These are phyloP conservation scores for Boletus reticuloceps DNA, from an alignment of 768 basidiomycete genomes.

Conservation along the genomic window DNA sequence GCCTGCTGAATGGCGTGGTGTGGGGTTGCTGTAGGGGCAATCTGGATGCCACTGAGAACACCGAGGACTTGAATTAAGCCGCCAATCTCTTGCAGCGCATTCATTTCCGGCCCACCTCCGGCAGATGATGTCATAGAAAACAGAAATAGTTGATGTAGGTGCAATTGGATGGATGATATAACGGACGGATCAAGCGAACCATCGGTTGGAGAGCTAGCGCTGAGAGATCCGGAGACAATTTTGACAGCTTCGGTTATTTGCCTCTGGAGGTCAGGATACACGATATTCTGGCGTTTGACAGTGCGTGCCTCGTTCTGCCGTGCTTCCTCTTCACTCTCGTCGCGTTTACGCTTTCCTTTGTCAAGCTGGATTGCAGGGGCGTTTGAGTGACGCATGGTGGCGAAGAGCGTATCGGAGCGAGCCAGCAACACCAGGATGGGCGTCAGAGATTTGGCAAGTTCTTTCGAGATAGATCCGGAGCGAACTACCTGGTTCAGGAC, in stretches of 20 bases:
- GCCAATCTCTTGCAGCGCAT: slow-evolving; percentile 68
- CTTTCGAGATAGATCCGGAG: slow-evolving; percentile 48
- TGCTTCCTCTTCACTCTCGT: slow-evolving; percentile 40
- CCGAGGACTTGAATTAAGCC: slow-evolving; percentile 83
- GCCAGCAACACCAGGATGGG: slow-evolving; percentile 64
- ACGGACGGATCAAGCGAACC: slow-evolving; percentile 53
- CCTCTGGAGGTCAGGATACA: slow-evolving; percentile 47
- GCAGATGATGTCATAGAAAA: slow-evolving; percentile 73
- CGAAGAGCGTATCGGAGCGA: slow-evolving; percentile 63
- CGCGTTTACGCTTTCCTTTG: slow-evolving; percentile 75
- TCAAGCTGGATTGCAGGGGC: slow-evolving; percentile 61
- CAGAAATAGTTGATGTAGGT: slow-evolving; percentile 74
- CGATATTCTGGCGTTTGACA: slow-evolving; percentile 47
- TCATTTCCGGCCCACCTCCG: slow-evolving; percentile 49
- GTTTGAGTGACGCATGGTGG: slow-evolving; percentile 60
- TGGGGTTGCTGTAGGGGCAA: slow-evolving; percentile 40
- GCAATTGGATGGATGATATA: slow-evolving; percentile 68
- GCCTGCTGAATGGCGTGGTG: slow-evolving; percentile 24
- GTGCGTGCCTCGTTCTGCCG: slow-evolving; percentile 25
- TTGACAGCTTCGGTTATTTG: slow-evolving; percentile 63
- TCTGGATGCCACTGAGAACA: slow-evolving; percentile 75
- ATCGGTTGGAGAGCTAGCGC: slow-evolving; percentile 32
- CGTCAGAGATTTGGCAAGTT: slow-evolving; percentile 54
- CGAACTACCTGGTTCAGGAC: slow-evolving; percentile 50
- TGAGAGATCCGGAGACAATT: slow-evolving; percentile 50